Percentiles rank a stretch among this genome's conserved stretches.
Conservation (phyloP, 441 rosid genomes). For the Cnidoscolus chayamansa region DNA sequence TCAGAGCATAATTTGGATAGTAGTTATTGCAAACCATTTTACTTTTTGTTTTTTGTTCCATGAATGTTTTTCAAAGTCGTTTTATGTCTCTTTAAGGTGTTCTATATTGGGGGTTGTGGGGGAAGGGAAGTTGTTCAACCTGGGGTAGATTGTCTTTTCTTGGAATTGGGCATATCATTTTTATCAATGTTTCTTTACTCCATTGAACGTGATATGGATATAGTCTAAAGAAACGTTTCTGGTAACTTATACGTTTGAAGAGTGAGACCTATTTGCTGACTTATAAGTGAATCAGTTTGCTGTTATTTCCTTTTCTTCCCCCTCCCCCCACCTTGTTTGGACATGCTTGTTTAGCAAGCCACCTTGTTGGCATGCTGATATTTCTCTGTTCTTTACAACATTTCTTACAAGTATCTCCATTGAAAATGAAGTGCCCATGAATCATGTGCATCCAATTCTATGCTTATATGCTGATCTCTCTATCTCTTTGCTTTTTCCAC, state of each 20-base stretch:
- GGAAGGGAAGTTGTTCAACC: neutral
- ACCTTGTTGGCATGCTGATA: neutral
- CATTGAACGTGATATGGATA: neutral
- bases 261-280: neutral
- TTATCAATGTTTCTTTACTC: neutral
- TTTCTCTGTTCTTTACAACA: neutral
- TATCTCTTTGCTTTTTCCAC: neutral
- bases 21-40: neutral
- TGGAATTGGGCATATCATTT: neutral
- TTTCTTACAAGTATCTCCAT: neutral
- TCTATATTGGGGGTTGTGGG: neutral
- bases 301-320: neutral
- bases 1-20: neutral
- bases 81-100: neutral
- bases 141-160: neutral
- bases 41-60: neutral
- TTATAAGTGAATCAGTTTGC: neutral
- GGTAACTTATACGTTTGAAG: neutral
- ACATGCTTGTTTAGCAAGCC: slow-evolving; percentile 2
- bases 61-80: neutral
- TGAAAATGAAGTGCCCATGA: neutral
- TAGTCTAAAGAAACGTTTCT: neutral
- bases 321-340: too few relatives aligned
- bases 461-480: neutral
- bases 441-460: neutral